These are phyloP conservation scores for Starmera stellimalicola DNA, from an alignment of 1,139 yeast species.

Conservation along the genomic window DNA sequence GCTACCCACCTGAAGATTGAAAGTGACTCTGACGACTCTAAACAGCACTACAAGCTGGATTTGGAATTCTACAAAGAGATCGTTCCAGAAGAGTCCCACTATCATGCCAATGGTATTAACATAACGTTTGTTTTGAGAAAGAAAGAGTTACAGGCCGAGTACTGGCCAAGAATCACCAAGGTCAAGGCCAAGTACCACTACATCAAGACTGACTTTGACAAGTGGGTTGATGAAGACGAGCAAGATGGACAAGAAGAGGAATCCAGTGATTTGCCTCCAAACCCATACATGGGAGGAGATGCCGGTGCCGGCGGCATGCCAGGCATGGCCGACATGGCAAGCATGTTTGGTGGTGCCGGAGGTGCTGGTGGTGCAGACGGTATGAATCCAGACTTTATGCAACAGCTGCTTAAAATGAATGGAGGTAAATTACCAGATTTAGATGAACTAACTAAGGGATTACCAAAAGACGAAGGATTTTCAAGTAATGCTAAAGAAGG, in stretches of 20 bases:
- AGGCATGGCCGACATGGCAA: conserved; percentile 24
- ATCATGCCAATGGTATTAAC: conserved; percentile 63
- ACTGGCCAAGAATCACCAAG: conserved; percentile 87
- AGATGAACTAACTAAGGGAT: conserved; percentile 4
- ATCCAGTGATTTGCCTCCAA: conserved; percentile 25
- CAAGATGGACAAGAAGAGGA: conserved; percentile 52
- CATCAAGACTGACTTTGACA: conserved; percentile 91
- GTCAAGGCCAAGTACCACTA: conserved; percentile 61
- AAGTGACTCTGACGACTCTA: conserved; percentile 44
- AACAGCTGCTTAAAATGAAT: conserved; percentile 4
- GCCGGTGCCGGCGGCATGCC: conserved; percentile 27
- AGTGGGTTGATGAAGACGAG: conserved; percentile 95
- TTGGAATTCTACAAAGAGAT: conserved; percentile 69
- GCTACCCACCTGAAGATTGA: conserved; percentile 46
- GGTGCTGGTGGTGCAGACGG: conserved; percentile 13
- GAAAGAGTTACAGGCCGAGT: conserved; percentile 58
- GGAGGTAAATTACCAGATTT: conserved; percentile 6
- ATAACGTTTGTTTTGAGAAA: conserved; percentile 64
- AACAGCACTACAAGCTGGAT: conserved; percentile 42
- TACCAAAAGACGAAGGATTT: conserved; percentile 6
- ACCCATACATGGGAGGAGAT: conserved; percentile 21
- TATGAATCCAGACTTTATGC: conserved; percentile 1
- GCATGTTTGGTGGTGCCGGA: conserved; percentile 16
- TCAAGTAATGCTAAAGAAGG: conserved; percentile 21
- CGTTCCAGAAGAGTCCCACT: conserved; percentile 53